Conservation (phyloP, 2,329 filamentous ascomycete genomes). For the Trichoderma cornu-damae region DNA sequence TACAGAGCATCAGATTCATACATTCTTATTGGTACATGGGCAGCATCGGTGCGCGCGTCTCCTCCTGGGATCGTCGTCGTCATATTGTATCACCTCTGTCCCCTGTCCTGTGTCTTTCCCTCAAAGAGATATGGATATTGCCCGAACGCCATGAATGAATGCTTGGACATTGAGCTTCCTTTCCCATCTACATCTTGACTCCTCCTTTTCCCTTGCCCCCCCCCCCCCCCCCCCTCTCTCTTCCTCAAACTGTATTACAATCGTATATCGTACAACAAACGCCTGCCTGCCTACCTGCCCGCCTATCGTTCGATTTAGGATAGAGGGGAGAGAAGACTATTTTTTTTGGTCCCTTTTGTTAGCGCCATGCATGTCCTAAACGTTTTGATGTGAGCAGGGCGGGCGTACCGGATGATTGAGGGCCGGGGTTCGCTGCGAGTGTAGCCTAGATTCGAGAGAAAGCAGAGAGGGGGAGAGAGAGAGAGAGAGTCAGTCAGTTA, state of each 20-base stretch:
- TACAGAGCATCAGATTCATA: conserved; percentile 7
- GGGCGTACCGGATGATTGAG: conserved; percentile 54
- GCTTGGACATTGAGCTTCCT: conserved; percentile 20
- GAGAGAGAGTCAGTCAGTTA: conserved; percentile 27
- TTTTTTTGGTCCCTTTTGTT: conserved; percentile 24
- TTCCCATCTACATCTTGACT: too few species aligned
- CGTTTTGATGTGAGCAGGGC: background rate
- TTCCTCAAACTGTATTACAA: background rate
- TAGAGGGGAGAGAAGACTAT: conserved; percentile 59
- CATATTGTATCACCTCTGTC: conserved; percentile 1
- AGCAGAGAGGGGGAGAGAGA: background rate
- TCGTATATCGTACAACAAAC: conserved; percentile 15
- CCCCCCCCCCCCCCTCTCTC: background rate
- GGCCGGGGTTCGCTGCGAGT: conserved; percentile 90
- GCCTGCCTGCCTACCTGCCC: conserved; percentile 1
- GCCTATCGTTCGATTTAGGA: too few species aligned
- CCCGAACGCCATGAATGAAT: conserved; percentile 28
- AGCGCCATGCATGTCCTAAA: conserved; percentile 5
- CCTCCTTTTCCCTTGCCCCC: background rate
- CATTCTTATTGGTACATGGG: conserved; percentile 18
- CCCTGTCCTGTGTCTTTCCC: background rate
- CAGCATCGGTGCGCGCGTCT: background rate
- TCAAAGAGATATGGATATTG: conserved; percentile 3
- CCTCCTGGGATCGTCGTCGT: background rate
- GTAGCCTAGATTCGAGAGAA: conserved; percentile 72